Base-by-base conservation (phyloP, 1,139 yeast genomes). In the Pichia sp. region DNA sequence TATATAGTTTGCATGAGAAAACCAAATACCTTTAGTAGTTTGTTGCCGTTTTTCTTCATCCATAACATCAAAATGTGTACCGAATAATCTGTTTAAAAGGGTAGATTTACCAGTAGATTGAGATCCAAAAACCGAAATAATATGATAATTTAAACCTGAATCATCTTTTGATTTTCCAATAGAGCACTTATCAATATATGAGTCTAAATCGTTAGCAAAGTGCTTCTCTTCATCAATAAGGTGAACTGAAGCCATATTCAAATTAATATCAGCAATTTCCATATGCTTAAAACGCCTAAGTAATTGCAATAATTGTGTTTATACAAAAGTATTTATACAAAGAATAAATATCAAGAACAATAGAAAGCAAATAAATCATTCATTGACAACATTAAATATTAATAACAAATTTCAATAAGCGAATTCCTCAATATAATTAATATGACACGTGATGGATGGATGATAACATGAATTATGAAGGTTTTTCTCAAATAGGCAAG, bases 61-160 rank as follows among this genome's bases (percentile, higher is more conserved):
- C 98, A 92, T 92, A 32, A 90, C 96, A 57, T 87, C 96, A 62
- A 92, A 92, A 43, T 74, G 68, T 10, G 98, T 92, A 52, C 85
- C 84, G 67, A 94, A 94, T 44, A 92, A 68, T 39, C 78, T 76
- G 65, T 92, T 92, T 59, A 92, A 73, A 50, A 92, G 71, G 0
- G 98, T 92, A 2, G 96, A 87, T 64, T 92, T 92, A 46, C 98
- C 98, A 3, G 97, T 90, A 4, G 95, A 85, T 62, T 92, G 98
- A 1, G 96, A 87, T 9, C 98, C 98, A 70, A 92, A 92, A 41
- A 92, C 98, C 0, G 97, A 84, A 3, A 92, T 87, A 26, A 92
- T 81, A 63, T 92, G 96, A 67, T 90, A 90, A 56, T 82, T 73
- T 50, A 85, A 68, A 0, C 92, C 95, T 26, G 74, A 72, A 40